Base-by-base conservation (phyloP, 1,284 basidiomycete genomes). In the Megacollybia platyphylla region DNA sequence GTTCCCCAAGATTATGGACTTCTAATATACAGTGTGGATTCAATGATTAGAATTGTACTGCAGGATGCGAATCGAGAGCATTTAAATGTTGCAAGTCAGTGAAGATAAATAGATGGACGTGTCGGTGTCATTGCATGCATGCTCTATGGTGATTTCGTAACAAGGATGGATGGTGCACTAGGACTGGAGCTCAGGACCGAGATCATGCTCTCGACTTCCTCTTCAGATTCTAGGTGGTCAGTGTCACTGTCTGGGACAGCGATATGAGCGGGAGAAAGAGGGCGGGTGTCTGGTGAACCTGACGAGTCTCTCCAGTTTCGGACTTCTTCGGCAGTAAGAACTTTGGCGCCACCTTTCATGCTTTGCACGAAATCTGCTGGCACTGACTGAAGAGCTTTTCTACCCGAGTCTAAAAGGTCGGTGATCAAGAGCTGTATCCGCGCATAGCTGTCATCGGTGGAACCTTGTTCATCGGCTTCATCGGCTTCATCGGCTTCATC, bases 321-420 rank as follows among this genome's bases (percentile, higher is more conserved):
- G 39, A 83, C 66, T 51, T 86, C 83, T 46, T 82, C 77, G 27
- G 76, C 74, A 43, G 68, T 77, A 13, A 86, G 63, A n/a, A 86
- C 82, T 55, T 81, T 84, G 24, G 79, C 64, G 2, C 62, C 61
- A 10, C 65, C 61, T 45, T 61, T 67, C n/a, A 51, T 52, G 30
- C 55, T 57, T 24, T 65, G 64, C 3, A 58, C 56, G 45, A 77
- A 71, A 50, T 82, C 77, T 35, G 65, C 62, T 0, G 70, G 61
- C 32, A 64, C 72, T 26, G 61, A 62, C 50, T 75, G 73, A n/a
- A 87, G 68, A 0, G 83, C 84, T 15, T 62, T 67, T 45, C 65
- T 69, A 4, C 75, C 79, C 3, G 70, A 65, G 28, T 76, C 70
- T 9, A 84, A 59, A 26, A 91, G 70, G 37, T 61, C 65, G 6